Evolutionary conservation across 1,284 basidiomycete genomes (phyloP), one percentile per base, ranked within the genome.

Genomic region (Sanghuangporus sanghuang): DNA sequence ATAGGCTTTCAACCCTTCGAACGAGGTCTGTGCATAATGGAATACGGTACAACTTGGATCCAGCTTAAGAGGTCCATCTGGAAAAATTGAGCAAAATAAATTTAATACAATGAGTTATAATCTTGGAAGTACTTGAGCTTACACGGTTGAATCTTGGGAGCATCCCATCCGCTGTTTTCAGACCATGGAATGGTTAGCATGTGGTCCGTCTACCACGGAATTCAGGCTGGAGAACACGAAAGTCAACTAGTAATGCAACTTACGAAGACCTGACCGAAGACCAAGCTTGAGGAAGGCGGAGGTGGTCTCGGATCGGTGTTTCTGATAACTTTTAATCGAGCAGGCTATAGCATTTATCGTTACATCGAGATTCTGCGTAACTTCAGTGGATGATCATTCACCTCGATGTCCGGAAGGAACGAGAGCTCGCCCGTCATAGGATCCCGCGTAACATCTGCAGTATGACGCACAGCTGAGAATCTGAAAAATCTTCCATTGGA

Each of bases 1-100:
- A 79, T 98, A 99, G 0, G 96, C 96, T 75, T 99, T 99, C 84
- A 98, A 86, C 27, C 96, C 96, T 74, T 99, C 96, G 71, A 99
- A 99, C 61, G 93, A 73, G 36, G 86, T 85, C 70, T 92, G 90
- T 0, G 95, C 96, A 77, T 99, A 99, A 76, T 99, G 96, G 67
- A 99, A 82, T 39, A 97, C 94, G 66, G 92, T 93, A 11, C 86
- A 84, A 66, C 91, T 90, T 7, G 96, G 96, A 64, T 92, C 87
- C 21, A 98, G 79, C 32, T 77, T 72, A 32, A 98, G 77, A 12
- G 91, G 85, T 1, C 84, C 86, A 73, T 95, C 92, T 92, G 53
- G 11, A 11, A n/a, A n/a, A 16, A 11, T 7, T 3, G 49, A 35
- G 16, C 23, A 35, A 23, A 52, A 32, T 52, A 23, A 9, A 38